Conservation (phyloP, 192 early-diverging fungal genomes). For the Polychytrium aggregatum region DNA sequence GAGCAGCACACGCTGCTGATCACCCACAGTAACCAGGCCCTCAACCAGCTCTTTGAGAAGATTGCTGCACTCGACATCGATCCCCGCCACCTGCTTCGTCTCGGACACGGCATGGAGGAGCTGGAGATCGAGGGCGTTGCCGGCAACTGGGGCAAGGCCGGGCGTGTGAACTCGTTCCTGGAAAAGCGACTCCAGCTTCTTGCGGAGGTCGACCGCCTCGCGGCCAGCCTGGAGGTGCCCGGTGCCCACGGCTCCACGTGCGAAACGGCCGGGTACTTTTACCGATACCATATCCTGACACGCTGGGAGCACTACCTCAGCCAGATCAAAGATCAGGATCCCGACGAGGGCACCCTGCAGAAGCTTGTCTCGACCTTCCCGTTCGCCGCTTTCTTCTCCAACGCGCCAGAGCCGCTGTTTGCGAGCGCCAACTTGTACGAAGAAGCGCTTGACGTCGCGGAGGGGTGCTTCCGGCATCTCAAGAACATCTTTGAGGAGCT, state of each 20-base stretch:
- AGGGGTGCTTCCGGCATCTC: constrained; percentile 77
- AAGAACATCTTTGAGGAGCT: constrained; percentile 73
- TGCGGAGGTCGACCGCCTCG: constrained; percentile 62
- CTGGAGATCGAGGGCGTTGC: constrained; percentile 59
- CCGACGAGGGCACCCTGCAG: constrained; percentile 16
- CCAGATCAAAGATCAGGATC: constrained; percentile 9
- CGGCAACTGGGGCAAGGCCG: constrained; percentile 77
- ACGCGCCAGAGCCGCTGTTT: constrained; percentile 63
- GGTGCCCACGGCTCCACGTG: constrained; percentile 88
- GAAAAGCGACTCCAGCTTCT: constrained; percentile 68
- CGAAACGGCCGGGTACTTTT: constrained; percentile 88
- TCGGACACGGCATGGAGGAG: constrained; percentile 92
- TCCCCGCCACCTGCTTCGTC: constrained; percentile 80
- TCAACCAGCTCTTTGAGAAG: constrained; percentile 97
- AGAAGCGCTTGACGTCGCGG: constrained; percentile 45
- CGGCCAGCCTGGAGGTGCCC: constrained; percentile 58
- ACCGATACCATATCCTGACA: constrained; percentile 57
- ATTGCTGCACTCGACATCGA: constrained; percentile 87
- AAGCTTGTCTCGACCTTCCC: constrained; percentile 56
- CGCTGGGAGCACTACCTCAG: constrained; percentile 62
- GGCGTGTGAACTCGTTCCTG: constrained; percentile 86
- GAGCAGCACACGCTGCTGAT: constrained; percentile 83
- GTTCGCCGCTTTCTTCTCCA: constrained; percentile 66
- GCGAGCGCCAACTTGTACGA: constrained; percentile 30
- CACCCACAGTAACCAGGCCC: constrained; percentile 96